Evolutionary conservation across 1,284 basidiomycete species (phyloP).

Genomic region (Ceratobasidium sp.): DNA sequence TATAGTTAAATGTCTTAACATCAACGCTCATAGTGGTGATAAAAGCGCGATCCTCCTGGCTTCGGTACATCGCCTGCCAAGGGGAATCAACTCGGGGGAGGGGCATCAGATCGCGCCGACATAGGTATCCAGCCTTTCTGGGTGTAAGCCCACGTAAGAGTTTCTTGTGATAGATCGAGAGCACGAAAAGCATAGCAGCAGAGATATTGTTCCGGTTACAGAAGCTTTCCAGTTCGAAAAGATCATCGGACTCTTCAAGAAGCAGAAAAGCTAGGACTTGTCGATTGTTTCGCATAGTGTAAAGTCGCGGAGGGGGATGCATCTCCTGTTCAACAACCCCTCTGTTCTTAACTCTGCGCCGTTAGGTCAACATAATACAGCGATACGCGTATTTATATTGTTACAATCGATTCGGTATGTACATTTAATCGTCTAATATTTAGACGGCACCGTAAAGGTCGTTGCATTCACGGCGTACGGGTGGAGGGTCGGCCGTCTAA

Average conservation of each 20-base stretch:
- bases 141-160: not conserved
- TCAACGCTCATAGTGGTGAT: slow-evolving; percentile 63
- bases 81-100: not conserved
- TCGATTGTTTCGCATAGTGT: not conserved
- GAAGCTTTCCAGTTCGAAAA: not conserved
- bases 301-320: too few relatives aligned
- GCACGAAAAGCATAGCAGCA: not conserved
- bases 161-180: not conserved
- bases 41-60: slow-evolving; percentile 53
- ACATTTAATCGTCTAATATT: too few relatives aligned
- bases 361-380: too few relatives aligned
- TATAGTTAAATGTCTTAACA: slow-evolving; percentile 55
- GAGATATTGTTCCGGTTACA: not conserved
- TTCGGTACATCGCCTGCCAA: not conserved
- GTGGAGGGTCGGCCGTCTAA: not conserved
- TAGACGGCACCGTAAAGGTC: not conserved
- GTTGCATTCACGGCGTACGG: not conserved
- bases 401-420: too few relatives aligned
- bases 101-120: not conserved
- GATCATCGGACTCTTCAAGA: not conserved
- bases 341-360: too few relatives aligned
- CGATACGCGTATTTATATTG: too few relatives aligned
- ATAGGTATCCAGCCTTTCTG: not conserved
- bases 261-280: not conserved
- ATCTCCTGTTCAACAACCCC: too few relatives aligned